Conservation (phyloP, 2,329 filamentous ascomycete genomes). For the Tolypocladium ovalisporum region DNA sequence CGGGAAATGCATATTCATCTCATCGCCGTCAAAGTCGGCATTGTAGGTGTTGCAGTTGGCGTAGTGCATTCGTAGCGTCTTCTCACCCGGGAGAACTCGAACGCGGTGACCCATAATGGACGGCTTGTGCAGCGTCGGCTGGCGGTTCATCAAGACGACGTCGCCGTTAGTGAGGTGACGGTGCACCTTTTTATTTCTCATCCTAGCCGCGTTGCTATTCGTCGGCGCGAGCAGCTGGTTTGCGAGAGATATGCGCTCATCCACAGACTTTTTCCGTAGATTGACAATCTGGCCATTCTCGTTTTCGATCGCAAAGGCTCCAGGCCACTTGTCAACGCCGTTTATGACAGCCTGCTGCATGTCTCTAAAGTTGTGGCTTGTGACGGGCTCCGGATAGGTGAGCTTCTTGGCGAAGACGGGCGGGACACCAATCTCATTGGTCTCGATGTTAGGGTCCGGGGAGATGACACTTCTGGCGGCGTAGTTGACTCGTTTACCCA, state of each 20-base stretch:
- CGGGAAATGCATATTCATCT: slow-evolving; percentile 99
- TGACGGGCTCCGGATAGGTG: slow-evolving; percentile 95
- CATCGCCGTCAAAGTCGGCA: slow-evolving; percentile 96
- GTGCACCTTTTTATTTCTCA: slow-evolving; percentile 90
- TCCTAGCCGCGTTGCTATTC: slow-evolving; percentile 60
- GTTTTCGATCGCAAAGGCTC: slow-evolving; percentile 88
- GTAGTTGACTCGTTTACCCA: slow-evolving; percentile 99
- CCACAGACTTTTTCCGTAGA: slow-evolving; percentile 73
- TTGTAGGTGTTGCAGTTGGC: slow-evolving; percentile 99
- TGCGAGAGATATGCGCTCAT: slow-evolving; percentile 80
- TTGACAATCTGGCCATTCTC: slow-evolving; percentile 89
- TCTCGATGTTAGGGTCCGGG: slow-evolving; percentile 96
- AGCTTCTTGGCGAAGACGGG: slow-evolving; percentile 96
- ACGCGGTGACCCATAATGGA: slow-evolving; percentile 98
- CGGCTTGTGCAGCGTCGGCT: slow-evolving; percentile 94
- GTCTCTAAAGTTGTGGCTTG: slow-evolving; percentile 92
- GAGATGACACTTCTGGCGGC: slow-evolving; percentile 96
- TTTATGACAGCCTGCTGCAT: slow-evolving; percentile 95
- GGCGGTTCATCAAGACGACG: slow-evolving; percentile 96
- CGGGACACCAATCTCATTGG: slow-evolving; percentile 95
- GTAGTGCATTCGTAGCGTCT: slow-evolving; percentile 99
- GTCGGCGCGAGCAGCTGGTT: slow-evolving; percentile 88
- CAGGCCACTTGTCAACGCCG: slow-evolving; percentile 86
- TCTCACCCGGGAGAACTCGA: slow-evolving; percentile 83
- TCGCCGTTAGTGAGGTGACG: slow-evolving; percentile 94